Conservation (phyloP, 106 monocot genomes). For the Ottelia alismoides region DNA sequence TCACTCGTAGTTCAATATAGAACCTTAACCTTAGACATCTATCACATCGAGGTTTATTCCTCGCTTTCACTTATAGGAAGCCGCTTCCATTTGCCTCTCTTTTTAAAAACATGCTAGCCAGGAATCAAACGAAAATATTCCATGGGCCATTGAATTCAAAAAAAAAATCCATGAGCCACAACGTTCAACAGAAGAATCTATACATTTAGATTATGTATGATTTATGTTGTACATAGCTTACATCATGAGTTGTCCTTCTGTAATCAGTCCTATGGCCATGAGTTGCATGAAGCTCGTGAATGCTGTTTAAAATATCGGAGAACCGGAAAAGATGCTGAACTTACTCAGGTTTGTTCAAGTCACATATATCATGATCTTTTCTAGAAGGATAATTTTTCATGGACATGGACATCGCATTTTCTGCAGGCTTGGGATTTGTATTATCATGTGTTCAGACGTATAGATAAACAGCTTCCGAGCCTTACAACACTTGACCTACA, state of each 20-base stretch:
- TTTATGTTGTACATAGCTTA: too few relatives aligned
- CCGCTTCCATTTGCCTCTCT: too few relatives aligned
- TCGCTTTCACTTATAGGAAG: too few relatives aligned
- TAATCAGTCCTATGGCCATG: conserved; percentile 84
- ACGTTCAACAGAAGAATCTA: too few relatives aligned
- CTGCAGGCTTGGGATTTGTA: conserved; percentile 97
- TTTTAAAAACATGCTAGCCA: too few relatives aligned
- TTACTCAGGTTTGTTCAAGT: conserved; percentile 60
- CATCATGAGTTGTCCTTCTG: neutral
- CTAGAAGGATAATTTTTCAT: neutral
- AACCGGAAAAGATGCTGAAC: conserved; percentile 92
- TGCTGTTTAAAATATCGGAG: conserved; percentile 79
- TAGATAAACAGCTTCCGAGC: conserved; percentile 96
- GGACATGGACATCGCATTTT: neutral
- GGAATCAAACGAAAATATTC: too few relatives aligned
- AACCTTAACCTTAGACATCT: too few relatives aligned
- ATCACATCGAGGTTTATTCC: too few relatives aligned
- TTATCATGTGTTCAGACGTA: conserved; percentile 98
- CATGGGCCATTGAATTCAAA: too few relatives aligned
- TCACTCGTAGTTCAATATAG: too few relatives aligned
- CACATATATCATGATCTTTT: neutral
- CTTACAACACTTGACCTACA: conserved; percentile 91
- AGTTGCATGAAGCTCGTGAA: conserved; percentile 82
- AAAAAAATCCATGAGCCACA: too few relatives aligned
- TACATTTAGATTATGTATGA: too few relatives aligned